Evolutionary conservation across 208 protist genomes (phyloP).

Genomic region (Leishmania tarentolae): DNA sequence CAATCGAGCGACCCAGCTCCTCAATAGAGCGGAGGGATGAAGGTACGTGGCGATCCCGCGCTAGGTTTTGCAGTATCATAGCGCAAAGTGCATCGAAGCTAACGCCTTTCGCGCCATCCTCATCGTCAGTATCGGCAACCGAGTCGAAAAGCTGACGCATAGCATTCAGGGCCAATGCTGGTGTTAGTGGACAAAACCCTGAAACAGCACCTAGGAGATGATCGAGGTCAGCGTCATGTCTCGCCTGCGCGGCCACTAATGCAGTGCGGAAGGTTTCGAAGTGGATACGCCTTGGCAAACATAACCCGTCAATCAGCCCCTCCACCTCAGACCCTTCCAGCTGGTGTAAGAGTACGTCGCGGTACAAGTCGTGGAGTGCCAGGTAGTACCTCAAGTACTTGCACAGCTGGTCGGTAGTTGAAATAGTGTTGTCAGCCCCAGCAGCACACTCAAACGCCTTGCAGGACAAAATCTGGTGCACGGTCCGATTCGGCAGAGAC

Average conservation of each 20-base stretch:
- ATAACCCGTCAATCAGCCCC: slow-evolving; percentile 5
- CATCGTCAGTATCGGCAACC: background rate
- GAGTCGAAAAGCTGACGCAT: slow-evolving; percentile 3
- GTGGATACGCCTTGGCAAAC: slow-evolving; percentile 11
- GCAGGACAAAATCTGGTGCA: slow-evolving; percentile 37
- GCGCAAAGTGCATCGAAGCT: slow-evolving; percentile 24
- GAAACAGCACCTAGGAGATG: background rate
- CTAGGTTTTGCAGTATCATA: background rate
- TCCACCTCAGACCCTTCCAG: background rate
- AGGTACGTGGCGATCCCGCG: background rate
- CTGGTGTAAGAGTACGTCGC: slow-evolving; percentile 32
- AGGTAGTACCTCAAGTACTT: slow-evolving; percentile 35
- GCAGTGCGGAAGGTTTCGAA: slow-evolving; percentile 13
- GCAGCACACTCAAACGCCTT: slow-evolving; percentile 32
- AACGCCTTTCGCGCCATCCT: slow-evolving; percentile 6
- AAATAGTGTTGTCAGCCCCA: slow-evolving; percentile 15
- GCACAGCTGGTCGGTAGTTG: slow-evolving; percentile 20
- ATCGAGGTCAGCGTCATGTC: background rate
- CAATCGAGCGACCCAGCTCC: slow-evolving; percentile 13
- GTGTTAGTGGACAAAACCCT: background rate
- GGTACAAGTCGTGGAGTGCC: slow-evolving; percentile 38
- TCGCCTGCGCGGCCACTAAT: slow-evolving; percentile 6
- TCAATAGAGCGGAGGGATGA: slow-evolving; percentile 17
- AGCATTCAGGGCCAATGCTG: slow-evolving; percentile 1
- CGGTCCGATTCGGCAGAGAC: slow-evolving; percentile 34